phyloP scores from a whole-genome alignment of 352 stramenopile genomes.

The Phytophthora tubulina region DNA sequence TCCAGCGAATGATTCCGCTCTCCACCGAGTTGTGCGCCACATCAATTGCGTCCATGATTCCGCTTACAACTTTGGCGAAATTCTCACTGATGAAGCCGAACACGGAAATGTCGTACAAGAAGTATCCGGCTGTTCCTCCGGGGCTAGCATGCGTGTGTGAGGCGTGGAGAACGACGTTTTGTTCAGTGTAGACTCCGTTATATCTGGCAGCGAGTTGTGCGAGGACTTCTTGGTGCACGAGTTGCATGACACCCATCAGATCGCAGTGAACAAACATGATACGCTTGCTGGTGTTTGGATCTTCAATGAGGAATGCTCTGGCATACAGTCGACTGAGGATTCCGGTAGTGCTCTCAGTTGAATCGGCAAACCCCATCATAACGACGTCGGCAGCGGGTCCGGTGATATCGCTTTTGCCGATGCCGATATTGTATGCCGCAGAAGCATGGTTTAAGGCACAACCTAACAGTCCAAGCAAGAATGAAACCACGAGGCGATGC shows the following conservation, averaged over 20 bases:
- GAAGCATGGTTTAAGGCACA: slow-evolving; percentile 3
- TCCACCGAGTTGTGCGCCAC: slow-evolving; percentile 65
- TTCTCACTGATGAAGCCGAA: slow-evolving; percentile 61
- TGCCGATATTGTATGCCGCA: slow-evolving; percentile 53
- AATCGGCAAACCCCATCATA: slow-evolving; percentile 75
- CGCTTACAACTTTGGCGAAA: slow-evolving; percentile 72
- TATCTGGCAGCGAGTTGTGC: slow-evolving; percentile 52
- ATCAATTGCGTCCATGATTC: slow-evolving; percentile 72
- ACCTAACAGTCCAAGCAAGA: neutral
- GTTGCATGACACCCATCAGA: slow-evolving; percentile 54
- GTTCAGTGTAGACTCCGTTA: slow-evolving; percentile 52
- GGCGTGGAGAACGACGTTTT: slow-evolving; percentile 81
- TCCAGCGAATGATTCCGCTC: slow-evolving; percentile 53
- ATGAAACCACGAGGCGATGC: neutral
- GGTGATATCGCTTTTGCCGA: slow-evolving; percentile 73
- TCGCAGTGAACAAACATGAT: slow-evolving; percentile 66
- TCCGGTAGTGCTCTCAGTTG: slow-evolving; percentile 52
- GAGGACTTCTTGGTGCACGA: slow-evolving; percentile 66
- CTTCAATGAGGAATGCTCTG: slow-evolving; percentile 70
- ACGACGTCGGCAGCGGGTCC: slow-evolving; percentile 63
- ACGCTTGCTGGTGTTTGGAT: slow-evolving; percentile 43
- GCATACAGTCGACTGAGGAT: slow-evolving; percentile 75
- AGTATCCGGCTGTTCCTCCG: slow-evolving; percentile 78
- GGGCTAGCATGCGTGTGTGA: slow-evolving; percentile 89
- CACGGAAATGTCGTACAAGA: slow-evolving; percentile 71